These are phyloP conservation scores for Fraxinus greggii DNA, from an alignment of 305 asterid species.

Conservation along the genomic window DNA sequence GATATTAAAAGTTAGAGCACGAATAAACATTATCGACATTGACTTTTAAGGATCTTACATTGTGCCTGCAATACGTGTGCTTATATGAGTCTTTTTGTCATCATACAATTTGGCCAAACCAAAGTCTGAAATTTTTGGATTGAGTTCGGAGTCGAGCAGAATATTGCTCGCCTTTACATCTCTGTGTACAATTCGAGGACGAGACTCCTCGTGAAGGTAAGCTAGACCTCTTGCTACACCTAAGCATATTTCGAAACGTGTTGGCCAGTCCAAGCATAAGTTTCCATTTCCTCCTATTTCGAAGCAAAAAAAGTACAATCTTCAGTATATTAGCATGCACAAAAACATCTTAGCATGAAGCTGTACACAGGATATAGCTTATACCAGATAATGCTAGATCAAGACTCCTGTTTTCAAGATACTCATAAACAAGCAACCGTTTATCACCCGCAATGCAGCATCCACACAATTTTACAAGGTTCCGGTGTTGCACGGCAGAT, in stretches of 20 bases:
- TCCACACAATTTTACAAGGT: constrained; percentile 58
- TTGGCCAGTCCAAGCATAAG: constrained; percentile 41
- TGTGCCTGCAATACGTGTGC: constrained; percentile 49
- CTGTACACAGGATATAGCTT: not conserved
- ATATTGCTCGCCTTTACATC: constrained; percentile 56
- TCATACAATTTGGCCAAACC: constrained; percentile 60
- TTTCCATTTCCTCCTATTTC: constrained; percentile 25
- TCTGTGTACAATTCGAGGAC: constrained; percentile 44
- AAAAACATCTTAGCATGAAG: not conserved
- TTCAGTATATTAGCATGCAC: not conserved
- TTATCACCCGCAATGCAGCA: constrained; percentile 58
- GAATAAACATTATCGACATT: not conserved
- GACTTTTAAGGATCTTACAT: constrained; percentile 30
- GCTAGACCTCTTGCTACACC: constrained; percentile 54
- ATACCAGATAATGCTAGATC: constrained; percentile 48
- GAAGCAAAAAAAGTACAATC: constrained; percentile 2
- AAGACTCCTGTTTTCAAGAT: constrained; percentile 52
- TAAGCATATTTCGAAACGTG: constrained; percentile 44
- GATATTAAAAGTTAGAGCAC: not conserved
- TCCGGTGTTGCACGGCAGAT: constrained; percentile 59
- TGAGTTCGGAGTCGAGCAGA: constrained; percentile 41
- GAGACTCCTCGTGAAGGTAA: constrained; percentile 57
- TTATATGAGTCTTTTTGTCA: constrained; percentile 47
- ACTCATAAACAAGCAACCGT: constrained; percentile 55
- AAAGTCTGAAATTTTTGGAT: constrained; percentile 55